A percentile compares a stretch with the other conserved stretches of the same genome.
phyloP scores from a whole-genome alignment of 2,329 filamentous ascomycete species.

The Simplicillium sp. region DNA sequence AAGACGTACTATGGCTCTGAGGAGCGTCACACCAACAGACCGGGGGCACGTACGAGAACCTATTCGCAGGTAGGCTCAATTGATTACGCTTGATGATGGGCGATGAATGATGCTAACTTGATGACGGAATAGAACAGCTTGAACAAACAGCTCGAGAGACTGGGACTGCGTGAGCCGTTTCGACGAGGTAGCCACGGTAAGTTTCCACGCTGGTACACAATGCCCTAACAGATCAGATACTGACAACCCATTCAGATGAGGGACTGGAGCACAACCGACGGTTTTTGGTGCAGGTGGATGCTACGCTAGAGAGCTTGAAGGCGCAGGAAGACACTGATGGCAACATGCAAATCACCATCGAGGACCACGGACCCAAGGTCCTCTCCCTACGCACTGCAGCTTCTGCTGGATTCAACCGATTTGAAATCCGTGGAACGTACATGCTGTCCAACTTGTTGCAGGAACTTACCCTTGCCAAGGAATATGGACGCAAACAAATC shows the following conservation, averaged over 20 bases:
- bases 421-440: slow-evolving; percentile 91
- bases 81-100: not conserved
- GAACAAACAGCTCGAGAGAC: slow-evolving; percentile 40
- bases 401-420: slow-evolving; percentile 77
- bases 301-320: slow-evolving; percentile 69
- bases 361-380: slow-evolving; percentile 88
- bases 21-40: slow-evolving; percentile 39
- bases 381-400: slow-evolving; percentile 75
- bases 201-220: slow-evolving; percentile 7
- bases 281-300: slow-evolving; percentile 80
- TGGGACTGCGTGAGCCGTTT: slow-evolving; percentile 44
- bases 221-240: slow-evolving; percentile 3
- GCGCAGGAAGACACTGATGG: slow-evolving; percentile 85
- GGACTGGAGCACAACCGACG: slow-evolving; percentile 55
- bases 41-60: slow-evolving; percentile 42
- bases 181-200: slow-evolving; percentile 50
- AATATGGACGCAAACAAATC: slow-evolving; percentile 81
- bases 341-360: slow-evolving; percentile 96
- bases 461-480: slow-evolving; percentile 85
- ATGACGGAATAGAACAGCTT: slow-evolving; percentile 36
- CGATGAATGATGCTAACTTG: slow-evolving; percentile 15
- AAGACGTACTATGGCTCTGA: slow-evolving; percentile 50
- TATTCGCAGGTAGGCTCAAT: slow-evolving; percentile 39
- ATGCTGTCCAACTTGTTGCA: slow-evolving; percentile 95
- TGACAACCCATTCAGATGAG: slow-evolving; percentile 54